A percentile compares a stretch with the other conserved stretches of the same genome.
These are phyloP conservation scores for Rasamsonia emersonii DNA, from an alignment of 2,329 filamentous ascomycete genomes.

Conservation along the genomic window DNA sequence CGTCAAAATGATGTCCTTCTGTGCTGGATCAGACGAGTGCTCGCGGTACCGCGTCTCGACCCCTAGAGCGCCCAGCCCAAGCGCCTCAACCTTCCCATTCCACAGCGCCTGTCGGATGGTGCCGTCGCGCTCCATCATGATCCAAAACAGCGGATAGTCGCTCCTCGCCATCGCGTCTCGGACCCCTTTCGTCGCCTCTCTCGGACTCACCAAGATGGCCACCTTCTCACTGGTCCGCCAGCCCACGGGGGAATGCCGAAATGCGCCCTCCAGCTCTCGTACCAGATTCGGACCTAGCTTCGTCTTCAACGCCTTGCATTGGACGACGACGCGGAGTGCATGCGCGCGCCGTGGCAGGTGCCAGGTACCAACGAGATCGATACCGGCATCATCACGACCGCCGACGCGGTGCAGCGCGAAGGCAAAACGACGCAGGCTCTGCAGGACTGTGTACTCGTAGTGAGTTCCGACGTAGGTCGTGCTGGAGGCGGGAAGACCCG, in stretches of 20 bases:
- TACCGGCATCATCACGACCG: conserved; percentile 37
- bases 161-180: conserved; percentile 61
- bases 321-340: conserved; percentile 35
- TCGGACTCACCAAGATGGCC: conserved; percentile 61
- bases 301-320: conserved; percentile 37
- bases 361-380: conserved; percentile 41
- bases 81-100: conserved; percentile 32
- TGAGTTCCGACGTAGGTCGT: conserved; percentile 37
- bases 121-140: conserved; percentile 33
- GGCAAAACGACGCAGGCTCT: conserved; percentile 30
- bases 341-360: conserved; percentile 27
- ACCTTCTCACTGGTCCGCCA: conserved; percentile 61
- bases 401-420: conserved; percentile 36
- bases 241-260: conserved; percentile 61
- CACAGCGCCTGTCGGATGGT: conserved; percentile 35
- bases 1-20: conserved; percentile 21
- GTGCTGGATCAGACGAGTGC: conserved; percentile 8
- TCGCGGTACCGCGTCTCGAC: conserved; percentile 28
- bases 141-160: conserved; percentile 61
- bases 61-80: conserved; percentile 30
- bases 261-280: conserved; percentile 54
- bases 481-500: conserved; percentile 25
- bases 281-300: conserved; percentile 38
- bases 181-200: conserved; percentile 68
- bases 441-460: conserved; percentile 39